These are phyloP conservation scores for Guyanaporus albipodus DNA, from an alignment of 768 basidiomycete species.

Conservation along the genomic window DNA sequence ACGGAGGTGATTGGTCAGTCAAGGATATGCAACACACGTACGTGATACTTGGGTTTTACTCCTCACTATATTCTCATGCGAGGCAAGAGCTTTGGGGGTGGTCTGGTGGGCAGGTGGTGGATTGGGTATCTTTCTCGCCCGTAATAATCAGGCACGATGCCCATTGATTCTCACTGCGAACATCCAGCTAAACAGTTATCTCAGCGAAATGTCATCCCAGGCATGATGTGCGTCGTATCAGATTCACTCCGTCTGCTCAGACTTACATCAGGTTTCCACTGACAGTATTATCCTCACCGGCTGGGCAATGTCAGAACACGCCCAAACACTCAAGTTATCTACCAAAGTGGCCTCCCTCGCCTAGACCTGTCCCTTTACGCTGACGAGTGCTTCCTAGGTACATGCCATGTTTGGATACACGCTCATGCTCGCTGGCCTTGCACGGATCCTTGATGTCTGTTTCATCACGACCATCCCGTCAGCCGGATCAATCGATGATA, in stretches of 20 bases:
- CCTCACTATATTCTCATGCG: slow-evolving; percentile 1
- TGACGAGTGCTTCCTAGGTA: slow-evolving; percentile 43
- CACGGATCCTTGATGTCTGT: slow-evolving; percentile 81
- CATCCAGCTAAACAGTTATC: neutral
- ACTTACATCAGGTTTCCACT: neutral
- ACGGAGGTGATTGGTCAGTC: slow-evolving; percentile 73
- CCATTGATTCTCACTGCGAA: neutral
- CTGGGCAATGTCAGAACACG: slow-evolving; percentile 91
- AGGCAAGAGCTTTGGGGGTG: slow-evolving; percentile 48
- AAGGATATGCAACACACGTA: slow-evolving; percentile 96
- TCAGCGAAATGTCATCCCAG: slow-evolving; percentile 77
- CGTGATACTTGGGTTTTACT: slow-evolving; percentile 26
- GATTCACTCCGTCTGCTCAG: neutral
- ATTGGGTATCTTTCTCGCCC: slow-evolving; percentile 79
- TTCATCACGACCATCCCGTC: slow-evolving; percentile 52
- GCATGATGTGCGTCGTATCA: slow-evolving; percentile 58
- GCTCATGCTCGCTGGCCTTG: slow-evolving; percentile 76
- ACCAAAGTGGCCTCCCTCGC: slow-evolving; percentile 51
- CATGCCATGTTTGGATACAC: slow-evolving; percentile 83
- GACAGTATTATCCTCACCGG: slow-evolving; percentile 85
- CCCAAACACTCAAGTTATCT: slow-evolving; percentile 79
- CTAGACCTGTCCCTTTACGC: no score
- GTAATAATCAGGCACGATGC: slow-evolving; percentile 63
- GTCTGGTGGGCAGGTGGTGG: slow-evolving; percentile 87
- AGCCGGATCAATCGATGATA: slow-evolving; percentile 35